Conservation (phyloP, 352 stramenopile genomes). For the Phytophthora niederhauseri region DNA sequence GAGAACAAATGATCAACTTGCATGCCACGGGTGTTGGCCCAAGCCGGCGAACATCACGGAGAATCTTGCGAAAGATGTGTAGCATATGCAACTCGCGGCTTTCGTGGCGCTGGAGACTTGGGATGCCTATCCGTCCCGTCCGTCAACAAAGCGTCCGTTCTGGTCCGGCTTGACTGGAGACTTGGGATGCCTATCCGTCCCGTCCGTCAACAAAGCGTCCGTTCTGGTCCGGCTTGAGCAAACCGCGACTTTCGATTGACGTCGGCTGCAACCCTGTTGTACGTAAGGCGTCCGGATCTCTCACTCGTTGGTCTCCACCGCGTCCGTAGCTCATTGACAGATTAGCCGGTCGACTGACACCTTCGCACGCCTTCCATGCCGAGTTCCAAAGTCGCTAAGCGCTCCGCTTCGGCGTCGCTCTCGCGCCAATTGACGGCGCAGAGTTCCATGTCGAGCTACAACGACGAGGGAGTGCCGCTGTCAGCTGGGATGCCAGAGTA, state of each 20-base stretch:
- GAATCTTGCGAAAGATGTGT: constrained; percentile 20
- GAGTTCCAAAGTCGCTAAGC: constrained; percentile 15
- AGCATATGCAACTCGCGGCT: constrained; percentile 15
- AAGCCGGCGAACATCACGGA: background rate
- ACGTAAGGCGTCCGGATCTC: constrained; percentile 20
- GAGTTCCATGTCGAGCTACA: constrained; percentile 31
- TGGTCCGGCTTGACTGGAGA: constrained; percentile 12
- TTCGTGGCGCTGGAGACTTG: constrained; percentile 5
- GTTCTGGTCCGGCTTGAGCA: constrained; percentile 14
- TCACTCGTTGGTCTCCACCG: constrained; percentile 18
- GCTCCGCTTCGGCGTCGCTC: constrained; percentile 12
- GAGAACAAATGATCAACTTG: background rate
- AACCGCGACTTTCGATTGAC: constrained; percentile 22
- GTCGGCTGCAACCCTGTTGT: constrained; percentile 6
- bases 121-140: constrained; percentile 8
- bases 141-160: constrained; percentile 1
- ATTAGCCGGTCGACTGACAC: constrained; percentile 17
- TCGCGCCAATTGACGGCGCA: constrained; percentile 16
- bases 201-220: constrained; percentile 3
- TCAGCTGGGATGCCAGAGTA: constrained; percentile 18
- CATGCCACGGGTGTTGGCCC: background rate
- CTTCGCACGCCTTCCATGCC: constrained; percentile 14
- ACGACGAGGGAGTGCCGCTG: constrained; percentile 3
- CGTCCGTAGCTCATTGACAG: constrained; percentile 26
- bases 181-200: constrained; percentile 6